These are phyloP conservation scores for Ceratobasidium sp. DNA, from an alignment of 1,284 basidiomycete genomes.

Conservation along the genomic window DNA sequence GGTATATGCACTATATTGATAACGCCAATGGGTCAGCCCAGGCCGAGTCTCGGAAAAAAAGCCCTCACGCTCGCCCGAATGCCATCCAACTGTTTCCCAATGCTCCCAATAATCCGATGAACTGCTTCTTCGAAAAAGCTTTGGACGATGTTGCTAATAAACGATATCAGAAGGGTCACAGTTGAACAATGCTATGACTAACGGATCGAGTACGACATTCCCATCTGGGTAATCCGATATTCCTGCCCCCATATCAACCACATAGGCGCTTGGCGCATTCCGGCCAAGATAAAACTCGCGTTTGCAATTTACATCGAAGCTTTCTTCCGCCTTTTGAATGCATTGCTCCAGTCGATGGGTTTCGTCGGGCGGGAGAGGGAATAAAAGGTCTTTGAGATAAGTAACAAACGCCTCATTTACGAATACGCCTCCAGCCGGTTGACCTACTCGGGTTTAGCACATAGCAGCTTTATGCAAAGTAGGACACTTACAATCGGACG, in stretches of 20 bases:
- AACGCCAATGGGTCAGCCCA: not conserved
- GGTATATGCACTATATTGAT: slow-evolving; percentile 10
- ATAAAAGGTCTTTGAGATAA: slow-evolving; percentile 7
- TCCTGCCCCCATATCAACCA: not conserved
- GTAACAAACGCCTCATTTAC: slow-evolving; percentile 1
- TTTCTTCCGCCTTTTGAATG: slow-evolving; percentile 22
- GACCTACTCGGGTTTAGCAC: not conserved
- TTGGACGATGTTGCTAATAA: slow-evolving; percentile 7
- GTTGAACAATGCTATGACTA: not conserved
- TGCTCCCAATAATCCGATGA: not conserved
- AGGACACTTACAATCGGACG: not conserved
- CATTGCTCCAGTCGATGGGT: slow-evolving; percentile 4
- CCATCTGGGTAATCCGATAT: slow-evolving; percentile 22
- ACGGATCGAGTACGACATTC: not conserved
- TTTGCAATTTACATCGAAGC: slow-evolving; percentile 17
- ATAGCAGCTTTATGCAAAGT: not conserved
- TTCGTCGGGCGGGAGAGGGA: not conserved
- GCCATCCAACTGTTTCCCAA: not conserved
- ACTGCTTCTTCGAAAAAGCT: slow-evolving; percentile 18
- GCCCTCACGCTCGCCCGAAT: not conserved
- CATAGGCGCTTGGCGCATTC: slow-evolving; percentile 1
- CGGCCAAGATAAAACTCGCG: slow-evolving; percentile 4
- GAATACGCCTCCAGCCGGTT: slow-evolving; percentile 9
- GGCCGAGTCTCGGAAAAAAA: not conserved
- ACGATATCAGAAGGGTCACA: not conserved